Evolutionary conservation across 1,284 basidiomycete species (phyloP).

Genomic region (Malassezia caprae): DNA sequence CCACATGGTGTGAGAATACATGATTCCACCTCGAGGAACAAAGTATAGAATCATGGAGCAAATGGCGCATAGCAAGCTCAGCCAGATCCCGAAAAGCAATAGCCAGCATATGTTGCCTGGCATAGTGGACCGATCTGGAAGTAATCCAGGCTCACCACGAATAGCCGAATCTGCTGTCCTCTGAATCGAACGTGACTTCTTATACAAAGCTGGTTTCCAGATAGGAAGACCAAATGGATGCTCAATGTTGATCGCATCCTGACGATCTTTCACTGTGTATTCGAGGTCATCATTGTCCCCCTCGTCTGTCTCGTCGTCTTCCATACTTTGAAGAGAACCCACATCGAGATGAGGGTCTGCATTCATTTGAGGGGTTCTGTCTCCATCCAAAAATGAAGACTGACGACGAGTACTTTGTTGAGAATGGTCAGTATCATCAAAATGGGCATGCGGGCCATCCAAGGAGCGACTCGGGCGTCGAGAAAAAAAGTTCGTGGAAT

Average conservation of each 20-base stretch:
- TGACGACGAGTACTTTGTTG: background rate
- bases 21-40: constrained; percentile 64
- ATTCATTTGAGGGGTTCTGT: background rate
- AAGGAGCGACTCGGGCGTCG: background rate
- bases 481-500: background rate
- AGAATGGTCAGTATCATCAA: background rate
- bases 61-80: constrained; percentile 62
- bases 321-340: background rate
- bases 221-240: constrained; percentile 98
- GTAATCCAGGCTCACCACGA: constrained; percentile 80
- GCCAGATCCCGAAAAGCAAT: constrained; percentile 70
- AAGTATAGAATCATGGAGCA: constrained; percentile 63
- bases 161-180: constrained; percentile 88
- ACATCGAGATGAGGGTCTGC: background rate
- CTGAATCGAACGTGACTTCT: constrained; percentile 91
- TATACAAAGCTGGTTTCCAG: constrained; percentile 99
- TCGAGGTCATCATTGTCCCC: constrained; percentile 57
- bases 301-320: constrained; percentile 16
- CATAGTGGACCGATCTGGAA: constrained; percentile 76
- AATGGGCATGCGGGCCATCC: background rate
- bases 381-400: background rate
- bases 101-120: constrained; percentile 88
- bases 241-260: constrained; percentile 92
- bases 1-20: constrained; percentile 76
- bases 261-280: constrained; percentile 84